A percentile compares a stretch with the other conserved stretches of the same genome.
Conservation (phyloP, 164 flowering plant species). For the Umbilicus rupestris region DNA sequence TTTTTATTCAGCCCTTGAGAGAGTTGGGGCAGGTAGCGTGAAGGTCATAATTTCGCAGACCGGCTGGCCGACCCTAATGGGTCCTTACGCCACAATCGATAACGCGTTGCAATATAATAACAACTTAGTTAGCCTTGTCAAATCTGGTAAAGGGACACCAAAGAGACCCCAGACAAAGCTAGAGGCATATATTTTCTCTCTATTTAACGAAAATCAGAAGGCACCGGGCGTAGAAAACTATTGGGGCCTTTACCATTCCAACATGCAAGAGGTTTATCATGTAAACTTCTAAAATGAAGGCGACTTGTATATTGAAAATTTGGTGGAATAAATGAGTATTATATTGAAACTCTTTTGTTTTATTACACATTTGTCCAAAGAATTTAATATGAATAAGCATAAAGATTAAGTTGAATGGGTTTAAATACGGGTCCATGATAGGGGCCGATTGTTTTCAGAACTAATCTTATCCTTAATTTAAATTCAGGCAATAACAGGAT, state of each 20-base stretch:
- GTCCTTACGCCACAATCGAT: neutral
- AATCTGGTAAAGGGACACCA: neutral
- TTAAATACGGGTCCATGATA: too few species aligned
- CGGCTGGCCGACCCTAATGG: conserved; percentile 18
- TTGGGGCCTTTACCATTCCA: conserved; percentile 13
- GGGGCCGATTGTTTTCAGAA: too few species aligned
- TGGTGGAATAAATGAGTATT: too few species aligned
- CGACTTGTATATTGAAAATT: too few species aligned
- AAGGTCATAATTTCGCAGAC: conserved; percentile 10
- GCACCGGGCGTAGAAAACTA: conserved; percentile 6
- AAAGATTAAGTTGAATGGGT: too few species aligned
- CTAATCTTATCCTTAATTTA: too few species aligned
- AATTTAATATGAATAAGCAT: too few species aligned
- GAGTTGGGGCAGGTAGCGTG: conserved; percentile 3
- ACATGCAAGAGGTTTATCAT: conserved; percentile 8
- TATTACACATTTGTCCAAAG: too few species aligned
- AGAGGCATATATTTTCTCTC: conserved; percentile 14
- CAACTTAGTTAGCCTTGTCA: conserved; percentile 2
- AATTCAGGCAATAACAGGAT: too few species aligned
- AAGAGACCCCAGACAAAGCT: neutral
- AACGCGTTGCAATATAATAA: conserved; percentile 7
- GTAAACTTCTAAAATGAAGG: neutral
- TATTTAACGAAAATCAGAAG: conserved; percentile 12
- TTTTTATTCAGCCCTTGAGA: conserved; percentile 11
- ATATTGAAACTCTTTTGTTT: too few species aligned